phyloP scores from a whole-genome alignment of 1,139 yeast species.

The Taiozyma sp. region DNA sequence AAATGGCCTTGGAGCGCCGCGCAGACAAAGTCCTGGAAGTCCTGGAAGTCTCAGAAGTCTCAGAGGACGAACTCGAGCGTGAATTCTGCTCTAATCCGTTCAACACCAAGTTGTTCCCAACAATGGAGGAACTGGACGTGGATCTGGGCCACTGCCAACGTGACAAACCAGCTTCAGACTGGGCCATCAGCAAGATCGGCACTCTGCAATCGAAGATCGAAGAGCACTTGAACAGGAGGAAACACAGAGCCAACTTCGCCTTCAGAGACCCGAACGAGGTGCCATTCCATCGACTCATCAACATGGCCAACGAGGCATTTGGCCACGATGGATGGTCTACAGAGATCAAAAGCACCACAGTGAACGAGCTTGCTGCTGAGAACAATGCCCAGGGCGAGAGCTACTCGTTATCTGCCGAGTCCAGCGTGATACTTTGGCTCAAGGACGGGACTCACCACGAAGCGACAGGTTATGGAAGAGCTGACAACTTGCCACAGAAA shows the following conservation, averaged over 20 bases:
- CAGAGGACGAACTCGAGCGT: neutral
- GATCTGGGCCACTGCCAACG: conserved; percentile 8
- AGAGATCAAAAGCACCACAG: conserved; percentile 21
- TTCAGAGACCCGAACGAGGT: conserved; percentile 10
- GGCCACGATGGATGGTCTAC: conserved; percentile 51
- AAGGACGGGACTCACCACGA: conserved; percentile 44
- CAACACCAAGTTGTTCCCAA: conserved; percentile 6
- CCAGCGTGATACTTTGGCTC: conserved; percentile 35
- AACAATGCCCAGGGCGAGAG: conserved; percentile 1
- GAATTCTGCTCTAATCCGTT: neutral
- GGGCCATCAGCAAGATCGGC: conserved; percentile 21
- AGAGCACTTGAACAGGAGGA: conserved; percentile 2
- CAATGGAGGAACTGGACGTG: conserved; percentile 8
- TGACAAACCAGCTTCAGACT: conserved; percentile 19
- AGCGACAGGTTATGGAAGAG: conserved; percentile 37
- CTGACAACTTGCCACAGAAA: conserved; percentile 31
- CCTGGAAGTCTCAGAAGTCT: no score
- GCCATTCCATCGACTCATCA: conserved; percentile 15
- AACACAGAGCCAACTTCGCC: neutral
- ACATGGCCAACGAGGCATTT: conserved; percentile 38
- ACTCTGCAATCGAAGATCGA: conserved; percentile 21
- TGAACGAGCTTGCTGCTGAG: conserved; percentile 1
- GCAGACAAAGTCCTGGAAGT: neutral
- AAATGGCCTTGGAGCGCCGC: neutral
- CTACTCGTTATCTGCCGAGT: conserved; percentile 17